Conservation (phyloP, 2,329 filamentous ascomycete genomes). For the Trichoderma citrinoviride region DNA sequence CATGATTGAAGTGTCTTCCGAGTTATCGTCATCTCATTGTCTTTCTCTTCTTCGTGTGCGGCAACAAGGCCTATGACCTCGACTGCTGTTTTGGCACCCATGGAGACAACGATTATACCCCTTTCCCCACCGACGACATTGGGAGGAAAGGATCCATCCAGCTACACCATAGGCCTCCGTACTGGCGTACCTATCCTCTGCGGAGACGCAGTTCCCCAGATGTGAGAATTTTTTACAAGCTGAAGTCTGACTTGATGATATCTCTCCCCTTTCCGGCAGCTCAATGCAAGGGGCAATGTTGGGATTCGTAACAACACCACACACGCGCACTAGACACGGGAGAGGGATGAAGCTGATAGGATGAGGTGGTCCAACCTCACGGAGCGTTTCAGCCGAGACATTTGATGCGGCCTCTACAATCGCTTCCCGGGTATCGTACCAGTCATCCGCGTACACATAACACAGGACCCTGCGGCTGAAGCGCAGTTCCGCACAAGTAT, state of each 20-base stretch:
- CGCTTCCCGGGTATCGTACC: neutral
- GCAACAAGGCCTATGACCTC: neutral
- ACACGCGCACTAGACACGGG: neutral
- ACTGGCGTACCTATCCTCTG: neutral
- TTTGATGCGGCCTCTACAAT: neutral
- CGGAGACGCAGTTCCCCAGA: neutral
- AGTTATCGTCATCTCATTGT: too few relatives aligned
- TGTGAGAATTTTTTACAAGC: neutral
- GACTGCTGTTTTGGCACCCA: neutral
- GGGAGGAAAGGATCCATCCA: neutral
- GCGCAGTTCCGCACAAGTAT: neutral
- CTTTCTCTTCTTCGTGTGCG: neutral
- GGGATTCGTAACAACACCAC: neutral
- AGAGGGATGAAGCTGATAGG: neutral
- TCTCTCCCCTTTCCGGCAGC: neutral
- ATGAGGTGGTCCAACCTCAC: neutral
- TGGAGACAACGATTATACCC: neutral
- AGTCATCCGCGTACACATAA: conserved; percentile 1
- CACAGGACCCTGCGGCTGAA: neutral
- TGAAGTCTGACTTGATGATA: neutral
- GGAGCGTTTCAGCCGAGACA: conserved; percentile 3
- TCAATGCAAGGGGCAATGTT: conserved; percentile 3
- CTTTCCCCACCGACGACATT: neutral
- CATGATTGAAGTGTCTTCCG: neutral
- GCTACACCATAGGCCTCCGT: neutral